phyloP scores from a whole-genome alignment of 805 yeast species.

The Yamadazyma laniorum region DNA sequence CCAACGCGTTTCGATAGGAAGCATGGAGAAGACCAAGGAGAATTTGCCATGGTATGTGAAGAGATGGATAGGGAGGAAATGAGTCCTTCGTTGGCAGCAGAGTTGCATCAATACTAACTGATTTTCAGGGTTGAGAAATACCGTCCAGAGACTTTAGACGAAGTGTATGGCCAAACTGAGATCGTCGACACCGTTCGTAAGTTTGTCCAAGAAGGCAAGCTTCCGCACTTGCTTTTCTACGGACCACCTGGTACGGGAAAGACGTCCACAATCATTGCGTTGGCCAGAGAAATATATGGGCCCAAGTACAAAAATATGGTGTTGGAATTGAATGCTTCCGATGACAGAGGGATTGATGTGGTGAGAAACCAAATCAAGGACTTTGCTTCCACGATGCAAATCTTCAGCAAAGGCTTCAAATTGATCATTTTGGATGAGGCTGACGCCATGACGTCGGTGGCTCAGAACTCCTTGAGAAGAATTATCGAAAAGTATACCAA shows the following conservation, averaged over 20 bases:
- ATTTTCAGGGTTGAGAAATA: slow-evolving; percentile 92
- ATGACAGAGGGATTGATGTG: slow-evolving; percentile 96
- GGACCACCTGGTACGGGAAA: slow-evolving; percentile 96
- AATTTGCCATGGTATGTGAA: slow-evolving; percentile 57
- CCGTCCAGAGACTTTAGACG: slow-evolving; percentile 80
- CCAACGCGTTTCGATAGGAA: slow-evolving; percentile 2
- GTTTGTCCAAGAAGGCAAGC: slow-evolving; percentile 76
- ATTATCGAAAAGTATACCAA: slow-evolving; percentile 90
- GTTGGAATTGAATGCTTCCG: slow-evolving; percentile 85
- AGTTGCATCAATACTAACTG: no score
- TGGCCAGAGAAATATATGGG: slow-evolving; percentile 83
- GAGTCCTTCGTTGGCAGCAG: no score
- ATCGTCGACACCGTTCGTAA: slow-evolving; percentile 81
- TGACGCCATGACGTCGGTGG: slow-evolving; percentile 87
- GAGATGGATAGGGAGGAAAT: no score
- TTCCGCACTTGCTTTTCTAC: slow-evolving; percentile 90
- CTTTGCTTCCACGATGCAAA: slow-evolving; percentile 94
- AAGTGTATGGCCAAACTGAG: slow-evolving; percentile 88
- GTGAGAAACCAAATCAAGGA: slow-evolving; percentile 97
- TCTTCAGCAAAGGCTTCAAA: slow-evolving; percentile 82
- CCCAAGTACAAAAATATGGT: slow-evolving; percentile 81
- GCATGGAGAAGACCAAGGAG: slow-evolving; percentile 24
- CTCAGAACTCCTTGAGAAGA: slow-evolving; percentile 79
- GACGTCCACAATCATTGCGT: slow-evolving; percentile 82
- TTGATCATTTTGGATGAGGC: slow-evolving; percentile 94